phyloP scores from a whole-genome alignment of 352 stramenopile species.

The Aphanomyces astaci region DNA sequence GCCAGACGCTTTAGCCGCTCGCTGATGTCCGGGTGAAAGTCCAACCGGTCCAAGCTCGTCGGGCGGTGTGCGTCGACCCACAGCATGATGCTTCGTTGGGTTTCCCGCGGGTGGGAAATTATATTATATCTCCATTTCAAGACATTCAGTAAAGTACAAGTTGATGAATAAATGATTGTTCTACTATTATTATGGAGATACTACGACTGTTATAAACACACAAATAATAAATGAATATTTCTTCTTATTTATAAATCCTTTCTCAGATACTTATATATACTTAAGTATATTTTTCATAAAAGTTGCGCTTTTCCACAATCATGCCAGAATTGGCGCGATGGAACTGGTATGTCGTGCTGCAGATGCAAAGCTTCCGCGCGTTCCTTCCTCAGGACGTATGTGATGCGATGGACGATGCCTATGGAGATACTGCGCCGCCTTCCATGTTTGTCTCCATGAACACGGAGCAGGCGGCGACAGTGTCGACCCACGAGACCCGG shows the following conservation, averaged over 20 bases:
- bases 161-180: too few relatives aligned
- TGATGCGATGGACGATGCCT: neutral
- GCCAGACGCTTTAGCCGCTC: conserved; percentile 79
- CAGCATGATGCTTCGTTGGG: conserved; percentile 69
- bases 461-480: neutral
- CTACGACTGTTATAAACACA: too few relatives aligned
- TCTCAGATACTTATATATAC: neutral
- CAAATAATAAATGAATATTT: too few relatives aligned
- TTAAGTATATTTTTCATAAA: conserved; percentile 1
- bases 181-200: too few relatives aligned
- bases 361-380: neutral
- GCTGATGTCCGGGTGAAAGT: conserved; percentile 94
- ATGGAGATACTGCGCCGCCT: neutral
- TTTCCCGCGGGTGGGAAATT: neutral
- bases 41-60: conserved; percentile 82
- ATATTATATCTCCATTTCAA: neutral
- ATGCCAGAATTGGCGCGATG: neutral
- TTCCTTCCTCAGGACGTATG: neutral
- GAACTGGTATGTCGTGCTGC: neutral
- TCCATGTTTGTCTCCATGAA: neutral
- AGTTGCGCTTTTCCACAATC: neutral
- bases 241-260: neutral
- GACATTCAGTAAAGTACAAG: conserved; percentile 3
- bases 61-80: conserved; percentile 99
- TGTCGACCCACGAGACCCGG: neutral